Conservation (phyloP, 2,329 filamentous ascomycete species). For the Exutisphaerella laricina region DNA sequence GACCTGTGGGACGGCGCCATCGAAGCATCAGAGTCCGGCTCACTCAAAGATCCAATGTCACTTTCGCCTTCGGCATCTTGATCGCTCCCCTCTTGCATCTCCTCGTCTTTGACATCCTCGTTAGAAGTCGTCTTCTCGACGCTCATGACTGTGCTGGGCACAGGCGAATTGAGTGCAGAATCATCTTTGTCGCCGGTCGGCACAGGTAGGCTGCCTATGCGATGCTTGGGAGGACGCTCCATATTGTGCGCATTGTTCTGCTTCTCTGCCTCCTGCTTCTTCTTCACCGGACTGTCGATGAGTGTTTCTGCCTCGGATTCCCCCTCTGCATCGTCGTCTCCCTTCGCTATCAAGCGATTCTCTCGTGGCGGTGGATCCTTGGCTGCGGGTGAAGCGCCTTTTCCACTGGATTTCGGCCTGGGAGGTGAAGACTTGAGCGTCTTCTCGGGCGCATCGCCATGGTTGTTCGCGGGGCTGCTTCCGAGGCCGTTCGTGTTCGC, state of each 20-base stretch:
- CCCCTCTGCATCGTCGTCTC: slow-evolving; percentile 32
- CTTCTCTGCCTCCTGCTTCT: slow-evolving; percentile 32
- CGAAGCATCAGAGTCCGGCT: slow-evolving; percentile 23
- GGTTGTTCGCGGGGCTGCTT: slow-evolving; percentile 4
- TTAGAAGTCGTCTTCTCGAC: slow-evolving; percentile 19
- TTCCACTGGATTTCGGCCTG: slow-evolving; percentile 10
- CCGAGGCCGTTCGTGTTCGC: slow-evolving; percentile 10
- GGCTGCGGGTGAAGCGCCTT: slow-evolving; percentile 10
- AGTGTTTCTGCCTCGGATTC: slow-evolving; percentile 49
- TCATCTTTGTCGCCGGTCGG: slow-evolving; percentile 29
- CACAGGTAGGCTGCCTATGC: slow-evolving; percentile 30
- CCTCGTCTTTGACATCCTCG: slow-evolving; percentile 20
- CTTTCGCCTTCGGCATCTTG: slow-evolving; percentile 26
- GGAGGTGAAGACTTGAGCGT: slow-evolving; percentile 14
- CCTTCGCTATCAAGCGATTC: slow-evolving; percentile 11
- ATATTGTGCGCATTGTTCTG: slow-evolving; percentile 23
- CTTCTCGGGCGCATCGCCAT: slow-evolving; percentile 4
- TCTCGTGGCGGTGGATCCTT: slow-evolving; percentile 6
- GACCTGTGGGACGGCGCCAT: slow-evolving; percentile 20
- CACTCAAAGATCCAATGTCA: slow-evolving; percentile 2
- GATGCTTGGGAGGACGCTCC: slow-evolving; percentile 24
- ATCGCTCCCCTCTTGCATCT: slow-evolving; percentile 18
- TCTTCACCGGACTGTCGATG: slow-evolving; percentile 41
- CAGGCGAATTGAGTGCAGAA: slow-evolving; percentile 26
- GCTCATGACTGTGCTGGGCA: slow-evolving; percentile 25